phyloP scores from a whole-genome alignment of 179 eudicot species.

The Gypsophila paniculata region DNA sequence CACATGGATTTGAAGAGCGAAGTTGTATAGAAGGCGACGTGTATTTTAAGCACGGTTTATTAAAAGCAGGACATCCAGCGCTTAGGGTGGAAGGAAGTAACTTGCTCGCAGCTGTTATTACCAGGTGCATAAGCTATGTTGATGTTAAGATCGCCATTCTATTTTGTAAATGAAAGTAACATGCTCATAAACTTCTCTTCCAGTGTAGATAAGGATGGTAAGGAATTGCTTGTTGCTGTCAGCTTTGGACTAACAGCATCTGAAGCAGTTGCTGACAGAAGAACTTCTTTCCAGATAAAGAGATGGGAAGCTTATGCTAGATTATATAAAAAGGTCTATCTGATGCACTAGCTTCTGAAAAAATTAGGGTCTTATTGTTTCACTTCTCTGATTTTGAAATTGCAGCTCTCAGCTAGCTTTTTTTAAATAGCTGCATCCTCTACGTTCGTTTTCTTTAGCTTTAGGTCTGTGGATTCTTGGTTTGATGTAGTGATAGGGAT shows the following conservation, averaged over 20 bases:
- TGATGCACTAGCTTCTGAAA: neutral
- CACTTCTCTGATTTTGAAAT: neutral
- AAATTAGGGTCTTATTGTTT: neutral
- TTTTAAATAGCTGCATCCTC: no score
- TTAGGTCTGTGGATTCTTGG: no score
- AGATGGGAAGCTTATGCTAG: slow-evolving; percentile 95
- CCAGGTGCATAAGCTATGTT: slow-evolving; percentile 42
- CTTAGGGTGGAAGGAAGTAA: slow-evolving; percentile 91
- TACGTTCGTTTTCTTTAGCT: no score
- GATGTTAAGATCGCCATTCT: slow-evolving; percentile 1
- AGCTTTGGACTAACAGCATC: slow-evolving; percentile 83
- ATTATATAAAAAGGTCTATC: slow-evolving; percentile 67
- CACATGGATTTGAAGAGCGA: slow-evolving; percentile 48
- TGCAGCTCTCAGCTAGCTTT: no score
- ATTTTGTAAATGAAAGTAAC: neutral
- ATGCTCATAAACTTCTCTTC: slow-evolving; percentile 29
- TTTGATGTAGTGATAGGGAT: no score
- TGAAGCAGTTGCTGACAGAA: slow-evolving; percentile 89
- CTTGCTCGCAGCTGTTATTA: slow-evolving; percentile 85
- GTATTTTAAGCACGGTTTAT: slow-evolving; percentile 42
- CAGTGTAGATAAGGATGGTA: slow-evolving; percentile 82
- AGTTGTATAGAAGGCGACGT: slow-evolving; percentile 38
- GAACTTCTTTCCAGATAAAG: slow-evolving; percentile 62
- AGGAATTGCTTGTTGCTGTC: slow-evolving; percentile 86
- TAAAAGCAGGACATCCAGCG: slow-evolving; percentile 81